Evolutionary conservation across 345 rosid genomes (phyloP).

Genomic region (Erysimum cheiranthoides): DNA sequence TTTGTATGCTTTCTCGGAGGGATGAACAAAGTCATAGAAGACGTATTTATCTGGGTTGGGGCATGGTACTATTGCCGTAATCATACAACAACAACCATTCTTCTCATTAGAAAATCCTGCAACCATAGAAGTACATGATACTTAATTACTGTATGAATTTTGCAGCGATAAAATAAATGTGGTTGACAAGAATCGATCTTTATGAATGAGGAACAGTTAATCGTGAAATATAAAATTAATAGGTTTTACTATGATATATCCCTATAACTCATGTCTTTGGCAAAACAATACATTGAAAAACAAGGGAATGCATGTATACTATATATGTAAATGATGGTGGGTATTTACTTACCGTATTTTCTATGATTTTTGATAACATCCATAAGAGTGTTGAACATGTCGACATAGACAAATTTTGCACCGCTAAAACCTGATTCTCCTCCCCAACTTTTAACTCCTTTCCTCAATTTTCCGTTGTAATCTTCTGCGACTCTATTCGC

Average conservation of each 20-base stretch:
- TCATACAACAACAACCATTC: constrained; percentile 45
- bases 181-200: not conserved
- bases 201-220: not conserved
- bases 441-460: not conserved
- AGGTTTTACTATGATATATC: not conserved
- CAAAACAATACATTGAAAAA: not conserved
- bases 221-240: not conserved
- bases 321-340: not conserved
- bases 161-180: not conserved
- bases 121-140: constrained; percentile 23
- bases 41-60: constrained; percentile 48
- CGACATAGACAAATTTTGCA: constrained; percentile 54
- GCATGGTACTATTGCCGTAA: constrained; percentile 44
- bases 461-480: constrained; percentile 34
- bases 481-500: constrained; percentile 27
- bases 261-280: not conserved
- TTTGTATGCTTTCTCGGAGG: constrained; percentile 65
- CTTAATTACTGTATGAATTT: not conserved
- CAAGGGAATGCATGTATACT: not conserved
- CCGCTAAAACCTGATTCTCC: constrained; percentile 18
- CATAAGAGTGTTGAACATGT: constrained; percentile 61
- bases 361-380: constrained; percentile 55
- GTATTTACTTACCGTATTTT: constrained; percentile 55
- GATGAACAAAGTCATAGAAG: constrained; percentile 77
- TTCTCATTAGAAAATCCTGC: constrained; percentile 38